These are phyloP conservation scores for Schwanniomyces sp. DNA, from an alignment of 805 yeast species.

Conservation along the genomic window DNA sequence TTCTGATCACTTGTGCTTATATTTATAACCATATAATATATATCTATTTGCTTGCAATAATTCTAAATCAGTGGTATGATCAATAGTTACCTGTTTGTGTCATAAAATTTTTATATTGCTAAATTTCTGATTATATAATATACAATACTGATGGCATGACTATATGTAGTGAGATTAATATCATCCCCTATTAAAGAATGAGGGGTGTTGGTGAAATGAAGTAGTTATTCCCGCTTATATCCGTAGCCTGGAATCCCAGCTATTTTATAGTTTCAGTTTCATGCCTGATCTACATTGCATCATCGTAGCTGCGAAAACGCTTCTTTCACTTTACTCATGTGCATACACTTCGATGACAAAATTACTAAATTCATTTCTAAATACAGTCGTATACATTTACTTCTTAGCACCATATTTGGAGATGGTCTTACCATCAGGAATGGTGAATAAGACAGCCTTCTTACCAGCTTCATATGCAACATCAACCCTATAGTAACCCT, in stretches of 20 bases:
- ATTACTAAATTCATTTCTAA: not conserved
- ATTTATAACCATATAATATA: not conserved
- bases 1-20: not conserved
- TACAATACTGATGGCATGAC: not conserved
- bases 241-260: too few species aligned
- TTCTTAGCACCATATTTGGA: constrained; percentile 36
- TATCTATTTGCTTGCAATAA: not conserved
- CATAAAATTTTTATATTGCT: not conserved
- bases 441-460: constrained; percentile 80
- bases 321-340: too few species aligned
- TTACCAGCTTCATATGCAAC: constrained; percentile 52
- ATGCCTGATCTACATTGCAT: not conserved
- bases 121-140: not conserved
- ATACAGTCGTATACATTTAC: constrained; percentile 10
- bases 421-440: constrained; percentile 86
- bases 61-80: not conserved
- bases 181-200: too few species aligned
- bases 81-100: not conserved
- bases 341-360: too few species aligned
- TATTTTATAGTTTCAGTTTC: too few species aligned
- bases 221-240: too few species aligned
- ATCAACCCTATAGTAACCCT: constrained; percentile 92
- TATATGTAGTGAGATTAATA: too few species aligned
- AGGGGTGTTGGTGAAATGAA: too few species aligned
- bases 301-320: not conserved